Conservation (phyloP, 2,329 filamentous ascomycete species). For the Phoma herbarum region DNA sequence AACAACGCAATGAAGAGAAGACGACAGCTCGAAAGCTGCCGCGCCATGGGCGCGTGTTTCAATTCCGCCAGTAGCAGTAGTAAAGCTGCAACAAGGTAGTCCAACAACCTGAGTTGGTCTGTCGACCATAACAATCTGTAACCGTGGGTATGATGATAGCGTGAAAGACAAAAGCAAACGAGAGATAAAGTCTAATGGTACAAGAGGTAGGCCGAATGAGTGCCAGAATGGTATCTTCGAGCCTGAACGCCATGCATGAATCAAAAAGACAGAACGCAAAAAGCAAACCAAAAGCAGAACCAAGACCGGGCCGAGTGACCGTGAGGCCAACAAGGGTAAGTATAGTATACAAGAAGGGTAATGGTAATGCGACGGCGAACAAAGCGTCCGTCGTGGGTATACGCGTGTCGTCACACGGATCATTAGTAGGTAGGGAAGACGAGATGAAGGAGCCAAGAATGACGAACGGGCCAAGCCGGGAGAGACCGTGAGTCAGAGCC, state of each 20-base stretch:
- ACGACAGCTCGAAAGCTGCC: slow-evolving; percentile 30
- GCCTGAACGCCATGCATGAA: slow-evolving; percentile 36
- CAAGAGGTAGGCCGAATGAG: slow-evolving; percentile 42
- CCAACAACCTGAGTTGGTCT: slow-evolving; percentile 17
- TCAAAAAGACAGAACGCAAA: slow-evolving; percentile 18
- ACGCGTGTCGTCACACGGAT: slow-evolving; percentile 23
- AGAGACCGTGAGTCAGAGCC: slow-evolving; percentile 33
- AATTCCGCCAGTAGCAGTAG: slow-evolving; percentile 19
- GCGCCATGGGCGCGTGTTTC: slow-evolving; percentile 40
- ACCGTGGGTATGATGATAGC: slow-evolving; percentile 25
- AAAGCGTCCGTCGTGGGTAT: slow-evolving; percentile 18
- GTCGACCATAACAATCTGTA: slow-evolving; percentile 23
- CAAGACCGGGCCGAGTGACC: slow-evolving; percentile 30
- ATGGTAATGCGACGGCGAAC: slow-evolving; percentile 13
- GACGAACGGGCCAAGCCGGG: slow-evolving; percentile 21
- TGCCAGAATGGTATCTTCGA: slow-evolving; percentile 45
- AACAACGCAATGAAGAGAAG: slow-evolving; percentile 21
- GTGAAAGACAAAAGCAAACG: slow-evolving; percentile 19
- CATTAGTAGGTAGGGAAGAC: slow-evolving; percentile 23
- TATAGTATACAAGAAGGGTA: slow-evolving; percentile 46
- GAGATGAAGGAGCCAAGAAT: slow-evolving; percentile 23
- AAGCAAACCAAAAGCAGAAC: slow-evolving; percentile 22
- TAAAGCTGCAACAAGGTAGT: slow-evolving; percentile 15
- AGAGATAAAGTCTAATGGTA: slow-evolving; percentile 37
- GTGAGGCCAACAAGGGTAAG: slow-evolving; percentile 34